Base-by-base conservation (phyloP, 306 rosid species). In the Pterocarpus macrocarpus region DNA sequence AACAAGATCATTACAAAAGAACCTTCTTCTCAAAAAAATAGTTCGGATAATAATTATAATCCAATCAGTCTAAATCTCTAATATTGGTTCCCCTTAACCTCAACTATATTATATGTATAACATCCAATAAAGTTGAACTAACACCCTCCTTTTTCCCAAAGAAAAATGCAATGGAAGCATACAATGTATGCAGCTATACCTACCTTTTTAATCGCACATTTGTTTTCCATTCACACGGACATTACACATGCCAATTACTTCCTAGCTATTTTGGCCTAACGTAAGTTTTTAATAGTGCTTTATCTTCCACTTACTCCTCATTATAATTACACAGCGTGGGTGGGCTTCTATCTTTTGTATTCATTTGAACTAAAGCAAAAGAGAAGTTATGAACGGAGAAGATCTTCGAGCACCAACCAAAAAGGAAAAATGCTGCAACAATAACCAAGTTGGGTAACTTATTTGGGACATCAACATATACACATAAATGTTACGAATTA, bases 21-120 rank as follows among this genome's bases (percentile, higher is more conserved):
- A 55, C 56, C 73, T 53, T 58, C 8, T 58, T 55, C 49, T 65
- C 36, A 59, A 17, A 67, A 32, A 17, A 38, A 8, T 39, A 56
- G 61, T 57, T 70, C 32, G 45, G 64, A 69, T 35, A 34, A 52
- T 41, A 69, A 44, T 44, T 69, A 45, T n/a, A 69, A 53, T 38
- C 64, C 82, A 82, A 82, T 64, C 41, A 84, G 16, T 72, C 43
- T 65, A 73, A 34, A 63, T 33, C 56, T 34, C 17, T 43, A 44
- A 47, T 69, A 56, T 64, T 34, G 71, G 56, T 36, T 83, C 73
- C 57, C 83, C 84, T 53, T 61, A 59, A 58, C 55, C 65, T 70
- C 61, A 73, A 71, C 78, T 9, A 71, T 71, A 47, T 4, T 45
- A 47, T 67, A 41, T 9, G 41, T 15, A 16, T 15, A 15, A 12